phyloP scores from a whole-genome alignment of 495 filamentous ascomycete genomes.

The Penicillium pancosmium region DNA sequence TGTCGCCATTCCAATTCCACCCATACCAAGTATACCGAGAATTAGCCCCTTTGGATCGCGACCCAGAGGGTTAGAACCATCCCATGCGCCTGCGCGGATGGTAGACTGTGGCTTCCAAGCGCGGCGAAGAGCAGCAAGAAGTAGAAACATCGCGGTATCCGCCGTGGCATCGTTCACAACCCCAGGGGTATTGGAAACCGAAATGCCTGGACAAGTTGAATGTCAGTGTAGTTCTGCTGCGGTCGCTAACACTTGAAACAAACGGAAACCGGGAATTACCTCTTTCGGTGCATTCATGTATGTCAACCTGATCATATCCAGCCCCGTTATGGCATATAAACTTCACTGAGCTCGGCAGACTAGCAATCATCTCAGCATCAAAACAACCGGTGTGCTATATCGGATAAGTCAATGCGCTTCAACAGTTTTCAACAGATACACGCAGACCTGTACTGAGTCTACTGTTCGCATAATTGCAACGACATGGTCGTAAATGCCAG shows the following conservation, averaged over 20 bases:
- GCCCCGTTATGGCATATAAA: conserved; percentile 40
- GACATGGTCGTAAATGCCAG: too few relatives aligned
- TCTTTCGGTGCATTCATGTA: too few relatives aligned
- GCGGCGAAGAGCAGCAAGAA: conserved; percentile 65
- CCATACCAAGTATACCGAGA: conserved; percentile 72
- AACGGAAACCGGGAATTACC: too few relatives aligned
- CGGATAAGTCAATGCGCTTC: too few relatives aligned
- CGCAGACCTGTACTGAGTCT: too few relatives aligned
- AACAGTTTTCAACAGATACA: too few relatives aligned
- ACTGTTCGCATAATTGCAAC: too few relatives aligned
- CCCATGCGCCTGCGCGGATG: conserved; percentile 51
- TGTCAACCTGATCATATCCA: conserved; percentile 57
- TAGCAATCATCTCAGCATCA: conserved; percentile 3
- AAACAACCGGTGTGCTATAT: too few relatives aligned
- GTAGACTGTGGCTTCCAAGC: conserved; percentile 37
- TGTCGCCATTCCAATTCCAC: conserved; percentile 62
- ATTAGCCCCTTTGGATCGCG: conserved; percentile 57
- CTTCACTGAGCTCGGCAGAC: conserved; percentile 3
- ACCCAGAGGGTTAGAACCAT: conserved; percentile 41
- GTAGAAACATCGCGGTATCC: conserved; percentile 2
- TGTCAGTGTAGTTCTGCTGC: too few relatives aligned
- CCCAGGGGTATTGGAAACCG: conserved; percentile 66
- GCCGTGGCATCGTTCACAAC: conserved; percentile 53
- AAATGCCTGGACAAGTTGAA: too few relatives aligned
- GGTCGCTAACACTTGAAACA: conserved; percentile 48